Conservation (phyloP, 306 rosid species). For the Geum urbanum region DNA sequence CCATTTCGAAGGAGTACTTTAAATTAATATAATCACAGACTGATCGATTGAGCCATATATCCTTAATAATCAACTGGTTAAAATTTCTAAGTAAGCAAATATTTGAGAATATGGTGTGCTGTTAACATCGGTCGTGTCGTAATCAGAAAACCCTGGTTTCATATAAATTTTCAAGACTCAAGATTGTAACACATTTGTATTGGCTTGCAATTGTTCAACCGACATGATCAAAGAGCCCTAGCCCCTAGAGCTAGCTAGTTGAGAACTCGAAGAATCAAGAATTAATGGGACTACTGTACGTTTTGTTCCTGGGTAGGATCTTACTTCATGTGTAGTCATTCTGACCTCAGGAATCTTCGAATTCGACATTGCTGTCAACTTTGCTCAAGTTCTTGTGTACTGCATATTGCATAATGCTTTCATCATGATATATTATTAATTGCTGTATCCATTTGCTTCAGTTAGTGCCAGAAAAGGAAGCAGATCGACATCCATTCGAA, state of each 20-base stretch:
- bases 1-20: background rate
- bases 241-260: background rate
- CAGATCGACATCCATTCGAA: background rate
- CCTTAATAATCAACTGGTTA: background rate
- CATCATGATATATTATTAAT: background rate
- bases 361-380: background rate
- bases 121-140: conserved; percentile 7
- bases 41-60: background rate
- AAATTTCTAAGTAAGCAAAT: background rate
- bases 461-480: background rate
- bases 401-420: conserved; percentile 5
- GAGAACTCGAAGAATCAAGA: background rate
- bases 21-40: background rate
- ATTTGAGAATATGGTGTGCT: conserved; percentile 12
- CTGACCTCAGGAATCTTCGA: conserved; percentile 8
- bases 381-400: background rate
- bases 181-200: background rate
- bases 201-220: background rate
- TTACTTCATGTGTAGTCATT: conserved; percentile 28
- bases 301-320: background rate
- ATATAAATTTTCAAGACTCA: conserved; percentile 6
- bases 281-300: background rate
- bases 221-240: background rate
- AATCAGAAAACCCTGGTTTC: background rate
- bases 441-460: conserved; percentile 1